Evolutionary conservation across 2,329 filamentous ascomycete species (phyloP), one percentile per base, ranked within the genome.

Genomic region (Aspergillus glaucus): DNA sequence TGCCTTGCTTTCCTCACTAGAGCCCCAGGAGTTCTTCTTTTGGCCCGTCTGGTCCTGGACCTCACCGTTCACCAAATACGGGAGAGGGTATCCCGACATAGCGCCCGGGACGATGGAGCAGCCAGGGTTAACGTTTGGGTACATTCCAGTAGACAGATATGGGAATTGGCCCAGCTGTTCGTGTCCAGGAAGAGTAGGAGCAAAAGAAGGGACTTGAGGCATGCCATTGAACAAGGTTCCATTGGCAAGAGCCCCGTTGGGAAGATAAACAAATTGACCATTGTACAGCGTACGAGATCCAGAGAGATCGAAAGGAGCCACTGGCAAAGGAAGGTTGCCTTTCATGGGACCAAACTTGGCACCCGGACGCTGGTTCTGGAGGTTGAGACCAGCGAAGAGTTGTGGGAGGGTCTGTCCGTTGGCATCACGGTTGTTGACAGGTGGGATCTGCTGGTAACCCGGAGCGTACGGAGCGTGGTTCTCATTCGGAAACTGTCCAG

Each of bases 1-100:
- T 49, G 56, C 53, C 50, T 65, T 66, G 45, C 69, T 65, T 9
- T 71, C 70, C 48, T 75, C 74, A 41, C 64, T 61, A 10, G 68
- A 62, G 22, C 63, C 65, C 71, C 72, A 75, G n/a, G 66, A 65
- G 43, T 47, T 60, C 52, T 67, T 65, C 56, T 67, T 70, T 48
- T 62, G 60, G 46, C 62, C 59, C 41, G 62, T 61, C 43, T 68
- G 62, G 36, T 67, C 65, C 40, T 68, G 64, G 22, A 68, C 53
- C 24, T 69, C 68, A 37, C 62, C 57, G 47, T 63, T 63, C 53
- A 68, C 49, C 28, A 62, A 45, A 54, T 69, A 71, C 1, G 68
- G 67, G 62, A 66, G 67, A 19, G 62, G 51, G 45, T 71, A 72
- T 2, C 60, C 61, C 44, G 62, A 57, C 46, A 69, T 53, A 42